A percentile compares a stretch with the other conserved stretches of the same genome.
phyloP scores from a whole-genome alignment of 139 green algal genomes.

The Eudorina sp. region DNA sequence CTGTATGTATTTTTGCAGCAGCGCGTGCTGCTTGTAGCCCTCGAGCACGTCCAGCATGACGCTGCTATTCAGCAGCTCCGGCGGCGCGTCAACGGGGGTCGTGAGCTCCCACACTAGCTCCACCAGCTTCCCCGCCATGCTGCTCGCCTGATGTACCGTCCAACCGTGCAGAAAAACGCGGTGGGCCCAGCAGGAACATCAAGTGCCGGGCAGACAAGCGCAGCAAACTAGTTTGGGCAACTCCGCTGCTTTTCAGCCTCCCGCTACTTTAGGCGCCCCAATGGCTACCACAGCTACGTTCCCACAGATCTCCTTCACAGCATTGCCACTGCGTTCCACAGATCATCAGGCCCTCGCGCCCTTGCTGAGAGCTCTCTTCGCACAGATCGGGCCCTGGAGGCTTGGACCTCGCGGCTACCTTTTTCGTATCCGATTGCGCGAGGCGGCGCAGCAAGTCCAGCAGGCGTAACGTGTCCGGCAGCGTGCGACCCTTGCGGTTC shows the following conservation, averaged over 20 bases:
- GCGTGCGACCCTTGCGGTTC: conserved; percentile 9
- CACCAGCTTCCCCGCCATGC: conserved; percentile 56
- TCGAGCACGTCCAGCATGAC: conserved; percentile 55
- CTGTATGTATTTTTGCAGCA: conserved; percentile 35
- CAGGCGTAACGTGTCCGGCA: conserved; percentile 59
- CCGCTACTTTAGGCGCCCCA: too few relatives aligned
- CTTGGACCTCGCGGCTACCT: too few relatives aligned
- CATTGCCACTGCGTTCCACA: too few relatives aligned
- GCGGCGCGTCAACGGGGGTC: conserved; percentile 57
- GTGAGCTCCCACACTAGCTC: conserved; percentile 74
- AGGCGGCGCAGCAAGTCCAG: conserved; percentile 67
- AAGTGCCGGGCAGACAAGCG: too few relatives aligned
- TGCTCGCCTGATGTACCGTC: conserved; percentile 9
- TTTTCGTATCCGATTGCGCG: conserved; percentile 54
- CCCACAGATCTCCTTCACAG: too few relatives aligned
- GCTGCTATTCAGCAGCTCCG: conserved; percentile 54
- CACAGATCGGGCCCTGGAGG: too few relatives aligned
- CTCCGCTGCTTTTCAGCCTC: too few relatives aligned
- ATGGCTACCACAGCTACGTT: too few relatives aligned
- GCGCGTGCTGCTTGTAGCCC: conserved; percentile 34
- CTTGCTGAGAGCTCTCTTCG: too few relatives aligned
- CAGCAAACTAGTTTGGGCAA: too few relatives aligned
- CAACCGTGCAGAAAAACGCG: too few relatives aligned
- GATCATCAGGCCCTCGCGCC: too few relatives aligned
- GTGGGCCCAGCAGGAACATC: background rate